Conservation (phyloP, 805 yeast genomes). For the Pichia paraexigua region DNA sequence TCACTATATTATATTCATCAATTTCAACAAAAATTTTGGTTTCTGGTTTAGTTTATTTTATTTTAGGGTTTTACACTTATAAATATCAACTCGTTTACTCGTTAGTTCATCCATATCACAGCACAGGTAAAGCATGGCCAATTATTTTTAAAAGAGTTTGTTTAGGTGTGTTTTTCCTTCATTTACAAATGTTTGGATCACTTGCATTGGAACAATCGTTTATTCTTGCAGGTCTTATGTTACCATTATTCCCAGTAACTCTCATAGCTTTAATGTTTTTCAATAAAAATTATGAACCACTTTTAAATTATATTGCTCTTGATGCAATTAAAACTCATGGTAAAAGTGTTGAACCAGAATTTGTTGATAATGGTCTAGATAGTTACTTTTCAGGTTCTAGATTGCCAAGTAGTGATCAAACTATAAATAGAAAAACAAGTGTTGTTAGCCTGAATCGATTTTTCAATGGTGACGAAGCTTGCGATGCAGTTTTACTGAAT, state of each 20-base stretch:
- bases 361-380: constrained; percentile 14
- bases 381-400: constrained; percentile 9
- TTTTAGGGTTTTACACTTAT: constrained; percentile 50
- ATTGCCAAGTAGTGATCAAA: constrained; percentile 1
- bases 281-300: constrained; percentile 47
- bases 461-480: constrained; percentile 12
- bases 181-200: constrained; percentile 58
- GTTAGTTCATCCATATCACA: constrained; percentile 56
- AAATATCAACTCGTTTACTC: constrained; percentile 56
- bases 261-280: constrained; percentile 40
- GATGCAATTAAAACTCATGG: constrained; percentile 43
- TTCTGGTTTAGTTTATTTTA: constrained; percentile 51
- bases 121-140: constrained; percentile 64
- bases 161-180: constrained; percentile 47
- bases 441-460: constrained; percentile 8
- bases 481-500: constrained; percentile 13
- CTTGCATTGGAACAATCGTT: constrained; percentile 53
- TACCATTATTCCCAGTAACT: constrained; percentile 43
- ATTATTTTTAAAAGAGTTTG: constrained; percentile 49
- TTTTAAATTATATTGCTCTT: constrained; percentile 48
- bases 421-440: constrained; percentile 8
- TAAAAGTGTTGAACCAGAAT: constrained; percentile 23
- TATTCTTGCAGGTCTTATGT: constrained; percentile 37
- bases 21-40: constrained; percentile 52
- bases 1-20: constrained; percentile 51